These are phyloP conservation scores for Saccharomyces eubayanus DNA, from an alignment of 805 yeast species.

Conservation along the genomic window DNA sequence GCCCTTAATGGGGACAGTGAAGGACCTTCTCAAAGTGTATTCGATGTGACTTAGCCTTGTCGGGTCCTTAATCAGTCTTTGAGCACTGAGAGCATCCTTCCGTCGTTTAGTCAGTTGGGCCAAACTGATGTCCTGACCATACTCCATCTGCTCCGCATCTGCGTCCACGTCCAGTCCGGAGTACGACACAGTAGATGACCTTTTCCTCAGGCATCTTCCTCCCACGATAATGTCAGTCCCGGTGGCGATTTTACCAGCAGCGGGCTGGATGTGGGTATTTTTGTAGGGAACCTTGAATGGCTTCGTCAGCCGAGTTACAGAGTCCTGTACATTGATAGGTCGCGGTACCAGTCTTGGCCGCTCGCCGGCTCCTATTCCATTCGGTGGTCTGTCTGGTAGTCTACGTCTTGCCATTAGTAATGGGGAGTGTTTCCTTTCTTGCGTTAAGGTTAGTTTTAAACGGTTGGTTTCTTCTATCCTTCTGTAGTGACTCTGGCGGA, in stretches of 20 bases:
- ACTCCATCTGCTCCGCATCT: conserved; percentile 21
- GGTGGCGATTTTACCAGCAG: neutral
- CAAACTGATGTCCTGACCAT: conserved; percentile 22
- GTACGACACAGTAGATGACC: conserved; percentile 34
- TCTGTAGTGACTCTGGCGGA: neutral
- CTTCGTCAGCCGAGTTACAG: conserved; percentile 44
- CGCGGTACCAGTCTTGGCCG: conserved; percentile 51
- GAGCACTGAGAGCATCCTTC: conserved; percentile 55
- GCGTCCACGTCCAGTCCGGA: conserved; percentile 31
- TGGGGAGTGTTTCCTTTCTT: neutral
- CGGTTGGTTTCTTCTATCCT: neutral
- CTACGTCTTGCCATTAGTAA: conserved; percentile 30
- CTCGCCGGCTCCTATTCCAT: conserved; percentile 60
- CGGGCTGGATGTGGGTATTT: conserved; percentile 5
- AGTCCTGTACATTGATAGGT: conserved; percentile 46
- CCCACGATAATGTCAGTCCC: neutral
- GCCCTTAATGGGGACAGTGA: conserved; percentile 52
- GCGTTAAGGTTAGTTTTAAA: neutral
- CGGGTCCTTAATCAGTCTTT: conserved; percentile 40
- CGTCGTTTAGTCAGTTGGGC: conserved; percentile 27
- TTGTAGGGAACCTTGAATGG: conserved; percentile 65
- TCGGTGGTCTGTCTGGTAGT: conserved; percentile 37
- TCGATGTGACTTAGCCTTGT: conserved; percentile 32
- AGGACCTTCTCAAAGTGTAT: conserved; percentile 38
- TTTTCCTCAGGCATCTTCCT: conserved; percentile 16